These are phyloP conservation scores for Lagenaria siceraria DNA, from an alignment of 306 rosid species.

Conservation along the genomic window DNA sequence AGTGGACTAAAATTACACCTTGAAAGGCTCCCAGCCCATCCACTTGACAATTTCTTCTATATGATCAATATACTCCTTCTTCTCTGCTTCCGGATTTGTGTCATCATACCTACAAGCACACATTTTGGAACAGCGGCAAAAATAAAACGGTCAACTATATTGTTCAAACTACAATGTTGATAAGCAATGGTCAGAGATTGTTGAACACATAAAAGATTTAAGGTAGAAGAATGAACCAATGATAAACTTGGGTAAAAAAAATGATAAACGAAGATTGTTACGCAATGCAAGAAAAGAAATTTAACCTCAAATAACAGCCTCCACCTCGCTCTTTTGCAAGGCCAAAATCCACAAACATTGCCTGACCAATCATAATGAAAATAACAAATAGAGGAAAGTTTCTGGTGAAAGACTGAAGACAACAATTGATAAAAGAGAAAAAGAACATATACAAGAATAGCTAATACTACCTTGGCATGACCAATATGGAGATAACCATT, in stretches of 20 bases:
- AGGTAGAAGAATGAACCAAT: background rate
- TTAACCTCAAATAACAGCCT: slow-evolving; percentile 76
- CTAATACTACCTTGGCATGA: slow-evolving; percentile 71
- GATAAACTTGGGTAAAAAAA: background rate
- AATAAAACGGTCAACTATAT: background rate
- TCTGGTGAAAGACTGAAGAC: background rate
- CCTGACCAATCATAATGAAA: slow-evolving; percentile 34
- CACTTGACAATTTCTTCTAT: slow-evolving; percentile 89
- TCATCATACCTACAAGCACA: slow-evolving; percentile 65
- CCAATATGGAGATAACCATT: slow-evolving; percentile 97
- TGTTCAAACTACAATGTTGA: background rate
- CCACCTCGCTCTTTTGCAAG: slow-evolving; percentile 92
- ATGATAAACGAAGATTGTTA: background rate
- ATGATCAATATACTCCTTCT: slow-evolving; percentile 90
- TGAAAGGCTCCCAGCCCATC: slow-evolving; percentile 97
- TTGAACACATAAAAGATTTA: background rate
- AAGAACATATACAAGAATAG: background rate
- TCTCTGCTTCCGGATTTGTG: slow-evolving; percentile 94
- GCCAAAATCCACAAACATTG: slow-evolving; percentile 95
- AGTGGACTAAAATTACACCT: slow-evolving; percentile 32
- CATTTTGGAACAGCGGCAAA: background rate
- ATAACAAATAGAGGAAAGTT: background rate
- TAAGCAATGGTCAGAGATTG: background rate
- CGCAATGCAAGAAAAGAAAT: background rate
- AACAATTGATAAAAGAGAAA: background rate